These are phyloP conservation scores for Lipomyces yamadae DNA, from an alignment of 805 yeast genomes.

Conservation along the genomic window DNA sequence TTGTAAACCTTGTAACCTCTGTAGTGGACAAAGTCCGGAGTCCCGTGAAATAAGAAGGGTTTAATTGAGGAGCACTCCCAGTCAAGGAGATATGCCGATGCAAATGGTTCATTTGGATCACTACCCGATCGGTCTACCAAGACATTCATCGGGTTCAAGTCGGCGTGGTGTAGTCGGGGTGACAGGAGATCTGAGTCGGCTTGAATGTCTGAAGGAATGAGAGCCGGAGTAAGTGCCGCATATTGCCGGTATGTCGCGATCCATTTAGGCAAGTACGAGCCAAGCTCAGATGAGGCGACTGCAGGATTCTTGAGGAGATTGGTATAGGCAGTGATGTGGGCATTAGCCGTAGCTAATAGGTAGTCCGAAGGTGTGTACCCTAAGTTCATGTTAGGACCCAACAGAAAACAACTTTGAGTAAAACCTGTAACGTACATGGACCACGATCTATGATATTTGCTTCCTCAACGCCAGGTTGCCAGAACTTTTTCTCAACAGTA, in stretches of 20 bases:
- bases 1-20: constrained; percentile 86
- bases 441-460: constrained; percentile 62
- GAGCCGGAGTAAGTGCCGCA: constrained; percentile 57
- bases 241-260: constrained; percentile 64
- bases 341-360: constrained; percentile 63
- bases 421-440: constrained; percentile 63
- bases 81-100: constrained; percentile 64
- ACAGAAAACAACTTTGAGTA: background rate
- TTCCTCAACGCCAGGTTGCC: constrained; percentile 65
- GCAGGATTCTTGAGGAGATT: constrained; percentile 61
- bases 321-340: constrained; percentile 67
- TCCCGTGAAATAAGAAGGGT: constrained; percentile 77
- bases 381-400: background rate
- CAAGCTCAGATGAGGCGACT: constrained; percentile 51
- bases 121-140: constrained; percentile 45
- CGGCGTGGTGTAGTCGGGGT: constrained; percentile 79
- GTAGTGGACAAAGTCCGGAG: constrained; percentile 85
- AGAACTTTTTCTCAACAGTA: constrained; percentile 76
- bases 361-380: constrained; percentile 60
- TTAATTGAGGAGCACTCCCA: constrained; percentile 80
- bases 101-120: constrained; percentile 18
- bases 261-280: constrained; percentile 29
- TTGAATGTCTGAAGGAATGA: constrained; percentile 57
- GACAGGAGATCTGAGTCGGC: constrained; percentile 62
- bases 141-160: constrained; percentile 89